Base-by-base conservation (phyloP, 1,284 basidiomycete genomes). In the Vanrija pseudolonga region DNA sequence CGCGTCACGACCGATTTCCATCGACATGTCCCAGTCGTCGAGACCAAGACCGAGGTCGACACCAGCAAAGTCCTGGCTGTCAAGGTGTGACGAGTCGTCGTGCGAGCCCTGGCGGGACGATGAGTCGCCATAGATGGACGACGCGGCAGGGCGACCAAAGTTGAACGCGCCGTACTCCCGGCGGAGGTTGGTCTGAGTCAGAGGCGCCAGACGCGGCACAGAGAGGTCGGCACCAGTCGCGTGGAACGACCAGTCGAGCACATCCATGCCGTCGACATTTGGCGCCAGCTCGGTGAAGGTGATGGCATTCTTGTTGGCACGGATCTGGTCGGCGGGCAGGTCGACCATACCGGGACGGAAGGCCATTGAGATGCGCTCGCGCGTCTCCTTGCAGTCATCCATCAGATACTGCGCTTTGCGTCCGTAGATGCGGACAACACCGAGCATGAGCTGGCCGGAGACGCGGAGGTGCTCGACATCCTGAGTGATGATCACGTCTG, bases 351-450 rank as follows among this genome's bases (percentile, higher is more conserved):
- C 92, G 18, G 92, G 90, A 57, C 91, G 87, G 78, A 95, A 95
- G 4, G 92, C 90, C 85, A 96, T 89, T 73, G 95, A 95, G 57
- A 98, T 95, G 74, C 94, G 93, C 50, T 94, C 78, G 54, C 98
- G 79, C 0, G 94, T 92, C 73, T 98, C 96, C 66, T 95, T 95
- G 73, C 94, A 98, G 74, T 98, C 95, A 69, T 98, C 95, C 62
- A 97, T 80, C 3, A 98, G 83, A 77, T 98, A 98, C 71, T 97
- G 96, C 20, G 93, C 91, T 76, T 98, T 97, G 47, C 95, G 83
- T 67, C 92, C 94, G 77, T 98, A 98, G 70, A 98, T 98, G 56
- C 96, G 85, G 47, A 94, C 92, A 51, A 98, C 93, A 67, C 95
- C 95, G 39, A 98, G 84, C 56, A 98, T 83, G 45, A 98, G 82